These are phyloP conservation scores for Yarrowia sp. DNA, from an alignment of 805 yeast species.

Conservation along the genomic window DNA sequence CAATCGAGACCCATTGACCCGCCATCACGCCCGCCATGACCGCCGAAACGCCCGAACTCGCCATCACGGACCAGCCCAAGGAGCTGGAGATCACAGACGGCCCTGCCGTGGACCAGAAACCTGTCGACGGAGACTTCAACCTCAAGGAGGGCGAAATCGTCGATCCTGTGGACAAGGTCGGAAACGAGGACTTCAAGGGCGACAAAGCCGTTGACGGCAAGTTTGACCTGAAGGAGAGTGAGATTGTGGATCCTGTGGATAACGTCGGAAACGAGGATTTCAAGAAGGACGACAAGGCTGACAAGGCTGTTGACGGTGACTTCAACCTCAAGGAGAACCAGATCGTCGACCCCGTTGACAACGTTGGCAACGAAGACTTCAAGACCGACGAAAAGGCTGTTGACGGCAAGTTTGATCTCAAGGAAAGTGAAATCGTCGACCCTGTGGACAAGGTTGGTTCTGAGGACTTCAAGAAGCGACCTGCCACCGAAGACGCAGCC, in stretches of 20 bases:
- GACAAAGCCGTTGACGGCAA: constrained; percentile 13
- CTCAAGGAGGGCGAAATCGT: constrained; percentile 8
- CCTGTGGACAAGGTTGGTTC: constrained; percentile 1
- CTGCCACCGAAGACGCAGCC: not conserved
- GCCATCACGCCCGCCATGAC: constrained; percentile 5
- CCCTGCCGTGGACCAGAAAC: constrained; percentile 1
- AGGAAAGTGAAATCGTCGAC: not conserved
- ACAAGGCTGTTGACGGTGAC: constrained; percentile 5
- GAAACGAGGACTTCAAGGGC: not conserved
- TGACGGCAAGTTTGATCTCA: constrained; percentile 18
- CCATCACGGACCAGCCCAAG: constrained; percentile 32
- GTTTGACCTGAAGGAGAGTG: not conserved
- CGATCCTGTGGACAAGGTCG: constrained; percentile 5
- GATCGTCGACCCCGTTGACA: constrained; percentile 7
- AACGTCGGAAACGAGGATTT: not conserved
- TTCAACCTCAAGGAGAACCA: constrained; percentile 22
- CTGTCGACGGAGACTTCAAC: constrained; percentile 29
- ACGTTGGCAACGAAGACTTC: not conserved
- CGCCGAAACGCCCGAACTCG: constrained; percentile 31
- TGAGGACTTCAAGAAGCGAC: constrained; percentile 26
- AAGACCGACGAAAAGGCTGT: not conserved
- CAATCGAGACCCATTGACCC: constrained; percentile 7
- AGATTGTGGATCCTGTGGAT: constrained; percentile 10
- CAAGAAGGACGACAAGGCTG: constrained; percentile 2
- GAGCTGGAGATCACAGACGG: constrained; percentile 18